These are phyloP conservation scores for Piper longum DNA, from an alignment of 164 flowering plant species.

Conservation along the genomic window DNA sequence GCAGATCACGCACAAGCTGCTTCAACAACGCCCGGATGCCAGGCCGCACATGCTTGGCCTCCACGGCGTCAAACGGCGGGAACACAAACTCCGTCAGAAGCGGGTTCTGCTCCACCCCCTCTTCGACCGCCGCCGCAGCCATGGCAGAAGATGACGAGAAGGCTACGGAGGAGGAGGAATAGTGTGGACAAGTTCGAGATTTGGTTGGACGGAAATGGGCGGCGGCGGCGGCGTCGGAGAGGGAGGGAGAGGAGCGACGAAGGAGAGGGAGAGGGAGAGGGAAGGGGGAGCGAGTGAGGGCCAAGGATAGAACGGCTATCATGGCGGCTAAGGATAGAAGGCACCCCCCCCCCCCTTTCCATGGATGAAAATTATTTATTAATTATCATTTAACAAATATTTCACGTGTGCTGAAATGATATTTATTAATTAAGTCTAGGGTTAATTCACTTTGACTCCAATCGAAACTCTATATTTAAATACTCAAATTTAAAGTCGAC, in stretches of 20 bases:
- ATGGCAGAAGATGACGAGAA: conserved; percentile 1
- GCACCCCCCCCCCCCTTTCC: not conserved
- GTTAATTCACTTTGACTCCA: too few relatives aligned
- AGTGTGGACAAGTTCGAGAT: not conserved
- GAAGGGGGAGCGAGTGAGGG: conserved; percentile 24
- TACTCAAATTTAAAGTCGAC: too few relatives aligned
- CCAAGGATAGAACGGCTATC: conserved; percentile 27
- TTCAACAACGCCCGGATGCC: conserved; percentile 59
- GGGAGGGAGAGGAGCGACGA: conserved; percentile 60
- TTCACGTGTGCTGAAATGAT: too few relatives aligned
- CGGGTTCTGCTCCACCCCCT: conserved; percentile 21
- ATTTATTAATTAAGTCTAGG: too few relatives aligned
- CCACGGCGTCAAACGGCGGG: conserved; percentile 73
- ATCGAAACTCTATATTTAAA: too few relatives aligned
- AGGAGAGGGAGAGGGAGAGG: conserved; percentile 8
- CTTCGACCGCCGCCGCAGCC: conserved; percentile 9
- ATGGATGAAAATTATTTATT: too few relatives aligned
- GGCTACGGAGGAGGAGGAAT: conserved; percentile 1
- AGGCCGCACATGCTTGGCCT: conserved; percentile 71
- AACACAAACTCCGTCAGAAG: conserved; percentile 56
- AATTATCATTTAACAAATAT: too few relatives aligned
- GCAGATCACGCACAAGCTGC: conserved; percentile 33
- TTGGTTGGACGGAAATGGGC: conserved; percentile 30
- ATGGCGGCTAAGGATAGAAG: not conserved
- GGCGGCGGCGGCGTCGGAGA: conserved; percentile 74